Percentiles rank a stretch among this genome's conserved stretches.
Evolutionary conservation across 768 basidiomycete species (phyloP).

Genomic region (Mycena epipterygia): DNA sequence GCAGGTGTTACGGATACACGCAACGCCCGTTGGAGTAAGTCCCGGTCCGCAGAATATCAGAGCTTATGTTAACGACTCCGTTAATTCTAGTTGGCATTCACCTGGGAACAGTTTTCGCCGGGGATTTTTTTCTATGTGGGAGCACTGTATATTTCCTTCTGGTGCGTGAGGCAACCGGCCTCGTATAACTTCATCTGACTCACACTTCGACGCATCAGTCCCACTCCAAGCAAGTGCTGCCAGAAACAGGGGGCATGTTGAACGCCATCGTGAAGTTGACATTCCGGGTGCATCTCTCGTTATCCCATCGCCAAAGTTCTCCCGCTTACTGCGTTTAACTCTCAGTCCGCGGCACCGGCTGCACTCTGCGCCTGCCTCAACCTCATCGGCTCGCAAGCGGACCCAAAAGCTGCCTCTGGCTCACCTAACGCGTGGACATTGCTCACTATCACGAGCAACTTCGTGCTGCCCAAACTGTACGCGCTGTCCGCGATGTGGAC

Average conservation of each 20-base stretch:
- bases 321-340: not conserved
- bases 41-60: no score
- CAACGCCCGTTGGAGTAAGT: no score
- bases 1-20: not conserved
- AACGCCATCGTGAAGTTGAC: not conserved
- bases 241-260: not conserved
- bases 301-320: not conserved
- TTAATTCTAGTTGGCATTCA: not conserved
- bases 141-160: not conserved
- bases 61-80: no score
- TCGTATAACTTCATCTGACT: not conserved
- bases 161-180: not conserved
- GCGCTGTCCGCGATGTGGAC: conserved; percentile 16
- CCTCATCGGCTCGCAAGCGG: not conserved
- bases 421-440: not conserved
- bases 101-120: not conserved
- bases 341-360: not conserved
- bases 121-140: not conserved
- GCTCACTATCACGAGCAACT: not conserved
- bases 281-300: not conserved
- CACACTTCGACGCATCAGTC: not conserved
- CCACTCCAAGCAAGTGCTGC: not conserved
- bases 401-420: no score
- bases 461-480: not conserved
- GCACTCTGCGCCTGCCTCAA: not conserved